Percentiles rank a stretch among this genome's conserved stretches.
Evolutionary conservation across 768 basidiomycete genomes (phyloP).

Genomic region (Favolaschia claudopus): DNA sequence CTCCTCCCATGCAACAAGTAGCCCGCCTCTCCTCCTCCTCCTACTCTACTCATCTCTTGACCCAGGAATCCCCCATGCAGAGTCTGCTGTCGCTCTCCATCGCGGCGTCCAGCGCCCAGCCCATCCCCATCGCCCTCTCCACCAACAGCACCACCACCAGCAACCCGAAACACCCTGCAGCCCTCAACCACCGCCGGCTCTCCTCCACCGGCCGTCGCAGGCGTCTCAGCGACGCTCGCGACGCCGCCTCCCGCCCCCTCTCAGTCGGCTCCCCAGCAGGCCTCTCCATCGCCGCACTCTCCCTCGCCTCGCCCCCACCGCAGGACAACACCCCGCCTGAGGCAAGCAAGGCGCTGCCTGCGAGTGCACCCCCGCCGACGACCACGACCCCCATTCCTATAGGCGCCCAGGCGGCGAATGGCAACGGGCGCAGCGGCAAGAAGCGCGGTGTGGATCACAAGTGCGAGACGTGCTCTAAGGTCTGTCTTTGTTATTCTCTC

Average conservation of each 20-base stretch:
- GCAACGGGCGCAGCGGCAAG: conserved; percentile 55
- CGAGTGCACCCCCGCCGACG: conserved; percentile 33
- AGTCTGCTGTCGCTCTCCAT: conserved; percentile 77
- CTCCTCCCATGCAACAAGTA: conserved; percentile 25
- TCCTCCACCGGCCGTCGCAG: conserved; percentile 78
- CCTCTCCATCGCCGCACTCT: conserved; percentile 27
- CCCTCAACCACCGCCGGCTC: conserved; percentile 70
- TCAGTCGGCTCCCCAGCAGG: conserved; percentile 20
- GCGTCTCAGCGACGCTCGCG: conserved; percentile 79
- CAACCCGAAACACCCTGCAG: conserved; percentile 8
- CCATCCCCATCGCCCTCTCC: conserved; percentile 47
- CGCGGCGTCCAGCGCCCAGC: conserved; percentile 59
- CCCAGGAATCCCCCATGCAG: conserved; percentile 26
- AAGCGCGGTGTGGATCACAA: conserved; percentile 88
- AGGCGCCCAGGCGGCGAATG: conserved; percentile 35
- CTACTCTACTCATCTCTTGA: conserved; percentile 22
- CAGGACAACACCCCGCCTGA: conserved; percentile 30
- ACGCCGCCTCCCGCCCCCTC: conserved; percentile 71
- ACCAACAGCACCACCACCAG: conserved; percentile 11
- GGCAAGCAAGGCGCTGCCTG: conserved; percentile 7
- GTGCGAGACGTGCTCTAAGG: conserved; percentile 96
- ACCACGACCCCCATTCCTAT: conserved; percentile 48
- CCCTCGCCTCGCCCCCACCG: conserved; percentile 21
- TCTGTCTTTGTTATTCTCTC: conserved; percentile 37
- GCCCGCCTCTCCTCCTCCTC: not conserved